phyloP scores from a whole-genome alignment of 441 rosid species.

The Populus hybrid region DNA sequence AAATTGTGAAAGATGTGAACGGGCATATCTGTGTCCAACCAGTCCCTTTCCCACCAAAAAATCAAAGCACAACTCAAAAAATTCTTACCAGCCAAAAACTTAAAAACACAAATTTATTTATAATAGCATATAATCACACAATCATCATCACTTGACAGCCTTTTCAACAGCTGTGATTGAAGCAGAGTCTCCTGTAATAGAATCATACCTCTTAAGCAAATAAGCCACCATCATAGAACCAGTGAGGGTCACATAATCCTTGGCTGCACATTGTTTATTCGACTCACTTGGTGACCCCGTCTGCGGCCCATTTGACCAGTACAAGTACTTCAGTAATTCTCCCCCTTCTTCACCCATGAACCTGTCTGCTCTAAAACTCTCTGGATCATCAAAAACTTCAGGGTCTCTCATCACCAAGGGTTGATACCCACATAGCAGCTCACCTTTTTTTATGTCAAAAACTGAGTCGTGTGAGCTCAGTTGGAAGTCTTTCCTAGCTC shows the following conservation, averaged over 20 bases:
- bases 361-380: constrained; percentile 63
- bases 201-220: constrained; percentile 57
- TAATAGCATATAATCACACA: background rate
- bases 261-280: constrained; percentile 79
- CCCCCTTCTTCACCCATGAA: constrained; percentile 43
- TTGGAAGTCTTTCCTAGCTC: constrained; percentile 75
- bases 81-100: background rate
- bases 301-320: constrained; percentile 92
- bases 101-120: background rate
- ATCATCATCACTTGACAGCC: constrained; percentile 24
- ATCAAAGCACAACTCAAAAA: background rate
- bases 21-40: background rate
- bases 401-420: constrained; percentile 64
- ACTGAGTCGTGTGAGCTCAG: constrained; percentile 66
- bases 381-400: constrained; percentile 59
- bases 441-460: constrained; percentile 67
- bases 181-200: constrained; percentile 35
- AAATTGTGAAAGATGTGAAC: too few species aligned
- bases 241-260: constrained; percentile 57
- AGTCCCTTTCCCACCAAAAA: background rate
- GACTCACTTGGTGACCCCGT: constrained; percentile 52
- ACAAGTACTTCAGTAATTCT: constrained; percentile 52
- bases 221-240: constrained; percentile 56
- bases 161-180: constrained; percentile 47
- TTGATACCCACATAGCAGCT: constrained; percentile 79